Percentiles rank a stretch among this genome's conserved stretches.
These are phyloP conservation scores for Plasmodium blacklocki DNA, from an alignment of 169 alveolate species.

Conservation along the genomic window DNA sequence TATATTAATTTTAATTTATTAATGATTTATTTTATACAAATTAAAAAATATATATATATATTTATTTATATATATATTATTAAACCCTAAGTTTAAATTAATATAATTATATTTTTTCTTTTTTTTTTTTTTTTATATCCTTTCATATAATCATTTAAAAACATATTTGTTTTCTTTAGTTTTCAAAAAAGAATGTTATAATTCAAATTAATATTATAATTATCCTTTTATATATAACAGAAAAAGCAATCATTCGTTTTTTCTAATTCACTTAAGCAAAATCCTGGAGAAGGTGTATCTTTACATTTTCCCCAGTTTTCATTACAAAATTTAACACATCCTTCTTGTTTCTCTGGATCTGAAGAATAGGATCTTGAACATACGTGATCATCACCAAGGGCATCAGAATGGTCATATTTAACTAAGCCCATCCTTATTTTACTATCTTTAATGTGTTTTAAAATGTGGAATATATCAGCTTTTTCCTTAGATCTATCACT, in stretches of 20 bases:
- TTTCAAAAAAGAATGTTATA: no score
- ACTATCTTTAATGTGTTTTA: slow-evolving; percentile 28
- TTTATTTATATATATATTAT: no score
- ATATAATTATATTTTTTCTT: no score
- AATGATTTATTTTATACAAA: no score
- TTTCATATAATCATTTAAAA: no score
- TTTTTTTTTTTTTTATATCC: no score
- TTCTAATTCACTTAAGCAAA: slow-evolving; percentile 18
- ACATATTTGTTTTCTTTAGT: no score
- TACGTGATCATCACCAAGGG: slow-evolving; percentile 4
- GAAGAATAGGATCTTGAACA: slow-evolving; percentile 23
- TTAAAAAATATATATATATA: no score
- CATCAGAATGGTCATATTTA: slow-evolving; percentile 12
- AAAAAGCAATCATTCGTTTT: slow-evolving; percentile 17
- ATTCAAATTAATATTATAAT: no score
- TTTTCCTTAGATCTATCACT: slow-evolving; percentile 53
- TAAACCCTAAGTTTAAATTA: no score
- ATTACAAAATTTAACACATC: slow-evolving; percentile 27
- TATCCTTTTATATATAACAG: slow-evolving; percentile 13
- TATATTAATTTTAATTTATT: no score
- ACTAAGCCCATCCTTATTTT: slow-evolving; percentile 4
- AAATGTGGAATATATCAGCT: slow-evolving; percentile 12
- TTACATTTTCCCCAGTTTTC: slow-evolving; percentile 19
- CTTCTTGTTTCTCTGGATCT: neutral
- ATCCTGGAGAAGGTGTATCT: slow-evolving; percentile 28